Evolutionary conservation across 192 early-diverging fungal species (phyloP), one percentile per base, ranked within the genome.

Genomic region (Spizellomyces punctatus): DNA sequence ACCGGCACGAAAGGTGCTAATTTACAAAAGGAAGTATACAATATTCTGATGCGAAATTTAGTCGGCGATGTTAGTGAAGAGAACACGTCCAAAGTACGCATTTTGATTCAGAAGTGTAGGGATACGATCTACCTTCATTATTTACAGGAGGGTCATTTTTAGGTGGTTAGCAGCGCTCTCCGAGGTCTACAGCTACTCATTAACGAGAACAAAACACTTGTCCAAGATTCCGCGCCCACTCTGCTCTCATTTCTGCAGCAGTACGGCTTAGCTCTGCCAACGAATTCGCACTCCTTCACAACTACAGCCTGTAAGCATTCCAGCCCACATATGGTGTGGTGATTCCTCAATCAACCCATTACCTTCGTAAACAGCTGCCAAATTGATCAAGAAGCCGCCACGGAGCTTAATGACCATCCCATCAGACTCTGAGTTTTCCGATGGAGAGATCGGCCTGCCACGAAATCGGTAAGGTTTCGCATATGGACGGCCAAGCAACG

Each of bases 1-100:
- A 85, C 83, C 16, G 90, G 89, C 12, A 42, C 82, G 6, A 85
- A 88, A 22, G 66, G 80, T 46, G 74, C 79, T 12, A 45, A 57
- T 6, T 67, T 82, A 56, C 86, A 87, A 66, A 74, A 75, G 12
- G 42, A 66, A 21, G 81, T 90, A 45, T 88, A 83, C 57, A 79
- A 81, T 16, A 65, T 84, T 5, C 57, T 91, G 8, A 58, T 88
- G 14, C 64, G 69, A 16, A 85, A 81, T 66, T 57, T 89, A 57
- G 19, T 43, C 21, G 58, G 21, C 21, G 69, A 78, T 57, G 10
- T 46, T 0, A 27, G 19, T 45, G 63, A 69, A 57, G 64, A 70
- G 19, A 56, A 41, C 6, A 64, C 14, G 3, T 68, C 46, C 16
- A 76, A 76, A 57, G 72, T 60, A 71, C 27, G 17, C 21, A 27